Conservation (phyloP, 768 basidiomycete species). For the Mycena albidolilacea region DNA sequence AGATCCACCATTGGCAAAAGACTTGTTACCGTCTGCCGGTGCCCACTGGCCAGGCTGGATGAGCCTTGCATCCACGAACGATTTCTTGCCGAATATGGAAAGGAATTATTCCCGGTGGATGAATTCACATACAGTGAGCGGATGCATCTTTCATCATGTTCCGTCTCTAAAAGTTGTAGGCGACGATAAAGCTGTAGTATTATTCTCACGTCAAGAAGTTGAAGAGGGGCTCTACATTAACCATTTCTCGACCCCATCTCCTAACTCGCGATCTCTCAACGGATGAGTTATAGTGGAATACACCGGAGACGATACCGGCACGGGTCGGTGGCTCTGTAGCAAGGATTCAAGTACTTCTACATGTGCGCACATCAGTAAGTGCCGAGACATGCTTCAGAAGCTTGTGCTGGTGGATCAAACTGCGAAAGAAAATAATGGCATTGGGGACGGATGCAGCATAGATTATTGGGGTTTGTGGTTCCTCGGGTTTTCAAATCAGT, state of each 20-base stretch:
- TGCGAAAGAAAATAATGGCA: not conserved
- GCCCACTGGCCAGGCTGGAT: not conserved
- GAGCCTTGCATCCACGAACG: not conserved
- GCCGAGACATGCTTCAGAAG: not conserved
- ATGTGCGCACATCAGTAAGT: not conserved
- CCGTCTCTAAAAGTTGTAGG: no score
- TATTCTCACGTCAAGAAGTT: not conserved
- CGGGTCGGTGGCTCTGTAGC: not conserved
- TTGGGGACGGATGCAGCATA: not conserved
- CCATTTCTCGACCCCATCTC: not conserved
- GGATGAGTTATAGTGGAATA: not conserved
- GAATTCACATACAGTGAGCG: not conserved
- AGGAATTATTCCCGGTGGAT: not conserved
- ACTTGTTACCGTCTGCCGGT: not conserved
- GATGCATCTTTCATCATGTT: not conserved
- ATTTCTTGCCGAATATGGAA: not conserved
- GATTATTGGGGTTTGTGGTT: not conserved
- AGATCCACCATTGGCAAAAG: not conserved
- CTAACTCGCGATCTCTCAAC: not conserved
- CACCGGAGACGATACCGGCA: not conserved
- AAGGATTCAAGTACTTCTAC: not conserved
- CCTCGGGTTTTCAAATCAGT: not conserved
- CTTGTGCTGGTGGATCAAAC: not conserved
- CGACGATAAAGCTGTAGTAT: not conserved
- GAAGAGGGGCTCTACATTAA: not conserved